Percentiles rank a stretch among this genome's conserved stretches.
Conservation (phyloP, 176 grass and related monocot genomes). For the Oryza rufipogon region DNA sequence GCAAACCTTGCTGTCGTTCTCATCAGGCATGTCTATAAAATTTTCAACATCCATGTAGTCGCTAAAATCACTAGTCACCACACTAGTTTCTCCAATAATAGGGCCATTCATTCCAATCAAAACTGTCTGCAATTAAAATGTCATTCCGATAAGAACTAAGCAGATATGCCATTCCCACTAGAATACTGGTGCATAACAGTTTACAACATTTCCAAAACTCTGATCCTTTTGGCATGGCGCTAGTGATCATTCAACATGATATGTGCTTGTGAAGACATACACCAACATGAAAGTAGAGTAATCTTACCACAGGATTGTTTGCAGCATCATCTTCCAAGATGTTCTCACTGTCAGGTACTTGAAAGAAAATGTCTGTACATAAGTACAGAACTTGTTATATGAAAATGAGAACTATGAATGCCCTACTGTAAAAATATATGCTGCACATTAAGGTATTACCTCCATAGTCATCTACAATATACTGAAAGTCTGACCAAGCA, state of each 20-base stretch:
- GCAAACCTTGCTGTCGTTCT: conserved; percentile 67
- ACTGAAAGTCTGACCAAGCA: conserved; percentile 85
- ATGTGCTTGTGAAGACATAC: conserved; percentile 4
- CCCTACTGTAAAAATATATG: neutral
- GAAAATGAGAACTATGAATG: neutral
- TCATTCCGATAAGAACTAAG: conserved; percentile 35
- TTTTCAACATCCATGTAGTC: conserved; percentile 55
- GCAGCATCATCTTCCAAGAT: conserved; percentile 73
- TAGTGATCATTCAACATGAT: conserved; percentile 32
- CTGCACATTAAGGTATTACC: conserved; percentile 53
- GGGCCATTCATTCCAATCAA: conserved; percentile 69
- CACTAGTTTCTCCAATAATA: conserved; percentile 59
- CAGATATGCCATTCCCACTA: conserved; percentile 15
- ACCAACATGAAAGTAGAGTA: conserved; percentile 14
- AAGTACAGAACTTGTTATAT: conserved; percentile 30
- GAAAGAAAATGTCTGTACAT: conserved; percentile 86
- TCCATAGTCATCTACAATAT: conserved; percentile 90
- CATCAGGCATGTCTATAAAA: conserved; percentile 54
- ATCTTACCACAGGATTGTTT: conserved; percentile 81
- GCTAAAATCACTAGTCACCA: conserved; percentile 48
- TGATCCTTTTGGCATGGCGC: neutral
- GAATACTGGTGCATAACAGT: conserved; percentile 14
- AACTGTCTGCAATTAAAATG: conserved; percentile 76
- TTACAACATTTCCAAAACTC: neutral
- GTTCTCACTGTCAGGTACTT: conserved; percentile 79